Percentiles rank a stretch among this genome's conserved stretches.
Conservation (phyloP, 306 rosid genomes). For the barrel medic (Medicago truncatula) region DNA sequence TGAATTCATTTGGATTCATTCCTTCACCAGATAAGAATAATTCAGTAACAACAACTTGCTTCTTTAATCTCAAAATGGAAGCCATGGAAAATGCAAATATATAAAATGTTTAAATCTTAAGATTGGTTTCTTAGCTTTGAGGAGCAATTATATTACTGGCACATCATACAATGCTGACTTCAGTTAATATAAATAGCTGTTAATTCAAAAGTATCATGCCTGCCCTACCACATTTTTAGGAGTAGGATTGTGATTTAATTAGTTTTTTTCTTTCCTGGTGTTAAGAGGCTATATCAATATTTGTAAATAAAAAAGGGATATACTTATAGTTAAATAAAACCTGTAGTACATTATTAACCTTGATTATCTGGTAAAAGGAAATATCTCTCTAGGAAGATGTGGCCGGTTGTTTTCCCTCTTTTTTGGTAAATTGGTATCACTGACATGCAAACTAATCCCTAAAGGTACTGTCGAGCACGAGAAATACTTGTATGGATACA, state of each 20-base stretch:
- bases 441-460: no score
- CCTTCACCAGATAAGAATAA: slow-evolving; percentile 64
- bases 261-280: background rate
- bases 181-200: slow-evolving; percentile 24
- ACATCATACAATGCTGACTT: slow-evolving; percentile 34
- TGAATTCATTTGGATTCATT: slow-evolving; percentile 64
- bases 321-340: background rate
- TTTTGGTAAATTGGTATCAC: no score
- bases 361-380: no score
- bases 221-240: background rate
- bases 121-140: slow-evolving; percentile 32
- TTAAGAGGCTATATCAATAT: background rate
- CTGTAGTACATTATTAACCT: no score
- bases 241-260: background rate
- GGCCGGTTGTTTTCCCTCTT: no score
- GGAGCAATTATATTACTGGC: slow-evolving; percentile 2
- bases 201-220: slow-evolving; percentile 18
- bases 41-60: slow-evolving; percentile 51
- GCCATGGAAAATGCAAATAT: slow-evolving; percentile 45
- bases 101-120: slow-evolving; percentile 25
- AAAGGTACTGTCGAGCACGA: no score
- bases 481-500: no score
- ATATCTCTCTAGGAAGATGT: no score
- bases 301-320: background rate
- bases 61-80: slow-evolving; percentile 64